Evolutionary conservation across 2,329 filamentous ascomycete genomes (phyloP), one percentile per base, ranked within the genome.

Genomic region (Helicocarpus griseus): DNA sequence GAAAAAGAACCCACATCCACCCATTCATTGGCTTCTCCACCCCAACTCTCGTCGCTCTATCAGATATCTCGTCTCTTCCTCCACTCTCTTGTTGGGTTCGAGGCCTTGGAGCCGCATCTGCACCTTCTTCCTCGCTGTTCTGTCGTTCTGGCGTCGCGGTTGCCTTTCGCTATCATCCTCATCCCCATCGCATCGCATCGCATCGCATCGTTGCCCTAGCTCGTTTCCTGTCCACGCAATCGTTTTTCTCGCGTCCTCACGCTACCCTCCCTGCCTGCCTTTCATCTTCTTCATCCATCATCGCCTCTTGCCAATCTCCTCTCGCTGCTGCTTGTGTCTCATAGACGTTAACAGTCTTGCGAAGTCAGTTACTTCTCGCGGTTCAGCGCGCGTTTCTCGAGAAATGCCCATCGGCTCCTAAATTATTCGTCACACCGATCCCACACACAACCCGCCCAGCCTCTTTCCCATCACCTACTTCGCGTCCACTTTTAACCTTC

Each of bases 11-110:
- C 53, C 51, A 48, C 49, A 48, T 48, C 53, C 50, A 48, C 51
- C 54, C 51, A 49, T 54, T 51, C 54, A 54, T 28, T 28, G 33
- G 57, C 55, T 53, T 57, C 58, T 60, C 58, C 56, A 55, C 54
- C n/a, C 54, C 54, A 48, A 48, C 51, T 51, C 53, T 57, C 53
- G 51, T 50, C 48, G 56, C 55, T 54, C 54, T 56, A 54, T n/a
- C n/a, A n/a, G n/a, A n/a, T n/a, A n/a, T 54, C 49, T 54, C 57
- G 55, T 55, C 54, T 54, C 52, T 53, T 53, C 49, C 49, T 53
- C 54, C 44, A 51, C 54, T 52, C 52, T 49, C 29, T n/a, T 36
- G 47, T 46, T 38, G 57, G 31, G 48, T 47, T 48, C 39, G 50
- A 28, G 55, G 44, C 43, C 21, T 33, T 53, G 26, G 28, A 45